Base-by-base conservation (phyloP, 768 basidiomycete genomes). In the Tulasnella sp. region DNA sequence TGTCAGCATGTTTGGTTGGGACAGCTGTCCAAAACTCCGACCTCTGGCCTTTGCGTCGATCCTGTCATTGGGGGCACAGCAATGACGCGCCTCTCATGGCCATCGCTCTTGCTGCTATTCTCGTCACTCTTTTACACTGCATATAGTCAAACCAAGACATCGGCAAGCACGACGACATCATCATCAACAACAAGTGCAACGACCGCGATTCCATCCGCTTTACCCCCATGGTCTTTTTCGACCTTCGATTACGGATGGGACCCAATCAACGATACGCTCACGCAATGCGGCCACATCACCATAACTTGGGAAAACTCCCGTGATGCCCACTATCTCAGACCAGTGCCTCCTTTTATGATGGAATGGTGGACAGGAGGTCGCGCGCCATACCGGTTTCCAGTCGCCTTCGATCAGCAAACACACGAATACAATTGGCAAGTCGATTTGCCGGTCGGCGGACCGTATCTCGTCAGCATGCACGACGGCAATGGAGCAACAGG, bases 361-460 rank as follows among this genome's bases (percentile, higher is more conserved):
- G 73, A 74, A 46, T 74, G 73, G 73, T 74, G 73, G 73, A 12
- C 18, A 11, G 40, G 4, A 28, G 44, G 37, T 74, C 44, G n/a
- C 44, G 73, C 40, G 34, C 73, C 73, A 1, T 74, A 74, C 73
- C 28, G 73, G 12, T 22, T 74, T 46, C 40, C 44, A 24, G 44
- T 74, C 8, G 18, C 40, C 14, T 74, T 40, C 40, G 34, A 46
- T 31, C 28, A 74, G 24, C n/a, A 64, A 24, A 64, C 60, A 11
- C 60, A 31, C n/a, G 60, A 41, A 74, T 78, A 78, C 34, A 41
- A 37, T 22, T 78, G 77, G 77, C 46, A n/a, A 40, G 77, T 78
- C 28, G 37, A 78, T 22, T 60, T 78, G 24, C 77, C 77, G 50
- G 54, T 60, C 22, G 77, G 77, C 34, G 77, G 77, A 16, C 77